phyloP scores from a whole-genome alignment of 2,329 filamentous ascomycete species.

The Lachnellula willkommii region DNA sequence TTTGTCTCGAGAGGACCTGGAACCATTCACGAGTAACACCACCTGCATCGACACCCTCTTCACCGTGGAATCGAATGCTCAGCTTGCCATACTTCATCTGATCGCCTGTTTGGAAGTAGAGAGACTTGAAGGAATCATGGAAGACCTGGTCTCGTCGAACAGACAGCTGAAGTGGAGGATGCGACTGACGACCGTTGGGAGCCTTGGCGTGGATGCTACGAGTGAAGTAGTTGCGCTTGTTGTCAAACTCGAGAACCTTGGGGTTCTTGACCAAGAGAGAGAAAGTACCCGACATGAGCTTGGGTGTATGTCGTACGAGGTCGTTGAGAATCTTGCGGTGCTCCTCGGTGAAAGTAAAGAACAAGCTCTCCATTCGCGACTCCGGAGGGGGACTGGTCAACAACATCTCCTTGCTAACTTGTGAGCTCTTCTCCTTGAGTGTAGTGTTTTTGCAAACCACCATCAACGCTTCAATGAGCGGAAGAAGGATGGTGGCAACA shows the following conservation, averaged over 20 bases:
- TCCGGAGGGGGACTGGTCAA: constrained; percentile 74
- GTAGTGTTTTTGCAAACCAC: constrained; percentile 98
- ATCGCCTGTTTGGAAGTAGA: constrained; percentile 93
- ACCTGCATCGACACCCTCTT: constrained; percentile 96
- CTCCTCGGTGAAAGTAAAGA: constrained; percentile 96
- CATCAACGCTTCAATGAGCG: constrained; percentile 94
- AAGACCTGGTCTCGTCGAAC: constrained; percentile 94
- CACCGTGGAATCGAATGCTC: constrained; percentile 93
- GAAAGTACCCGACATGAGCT: constrained; percentile 98
- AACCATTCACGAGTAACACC: constrained; percentile 99
- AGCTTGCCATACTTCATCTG: constrained; percentile 99
- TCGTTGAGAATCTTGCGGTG: constrained; percentile 98
- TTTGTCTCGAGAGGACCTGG: constrained; percentile 91
- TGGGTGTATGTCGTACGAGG: constrained; percentile 92
- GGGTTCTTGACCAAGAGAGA: constrained; percentile 95
- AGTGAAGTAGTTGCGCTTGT: constrained; percentile 98
- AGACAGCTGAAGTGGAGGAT: constrained; percentile 72
- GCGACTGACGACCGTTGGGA: constrained; percentile 64
- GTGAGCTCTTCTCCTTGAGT: constrained; percentile 33
- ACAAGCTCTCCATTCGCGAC: constrained; percentile 77
- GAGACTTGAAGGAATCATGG: constrained; percentile 95
- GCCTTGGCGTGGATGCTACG: constrained; percentile 78
- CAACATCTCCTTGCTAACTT: constrained; percentile 60
- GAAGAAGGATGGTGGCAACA: constrained; percentile 90
- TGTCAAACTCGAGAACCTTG: constrained; percentile 97